phyloP scores from a whole-genome alignment of 306 rosid species.

The Cicer judaicum region DNA sequence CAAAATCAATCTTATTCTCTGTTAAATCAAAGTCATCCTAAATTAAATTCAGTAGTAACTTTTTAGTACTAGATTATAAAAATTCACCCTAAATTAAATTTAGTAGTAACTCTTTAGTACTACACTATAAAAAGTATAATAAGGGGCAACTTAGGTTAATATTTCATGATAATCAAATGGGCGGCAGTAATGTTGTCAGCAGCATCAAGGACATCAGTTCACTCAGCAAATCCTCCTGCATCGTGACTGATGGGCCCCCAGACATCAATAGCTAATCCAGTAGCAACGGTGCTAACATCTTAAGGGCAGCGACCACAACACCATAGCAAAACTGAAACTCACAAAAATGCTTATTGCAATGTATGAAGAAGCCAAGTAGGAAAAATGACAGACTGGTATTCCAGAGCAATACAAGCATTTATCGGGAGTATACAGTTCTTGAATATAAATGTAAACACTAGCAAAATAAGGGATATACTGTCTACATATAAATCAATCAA shows the following conservation, averaged over 20 bases:
- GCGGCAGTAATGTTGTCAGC: constrained; percentile 93
- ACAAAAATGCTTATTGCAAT: constrained; percentile 79
- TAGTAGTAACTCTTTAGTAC: neutral
- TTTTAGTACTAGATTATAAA: neutral
- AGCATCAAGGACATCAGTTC: constrained; percentile 90
- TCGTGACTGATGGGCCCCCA: constrained; percentile 87
- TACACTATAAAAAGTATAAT: neutral
- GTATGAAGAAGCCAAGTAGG: constrained; percentile 60
- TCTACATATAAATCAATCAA: neutral
- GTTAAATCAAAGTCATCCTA: too few relatives aligned
- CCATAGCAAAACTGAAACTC: constrained; percentile 83
- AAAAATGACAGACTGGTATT: constrained; percentile 75
- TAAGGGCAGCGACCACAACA: constrained; percentile 77
- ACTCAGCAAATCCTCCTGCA: constrained; percentile 88
- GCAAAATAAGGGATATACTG: neutral
- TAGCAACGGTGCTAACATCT: constrained; percentile 85
- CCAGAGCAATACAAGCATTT: constrained; percentile 55
- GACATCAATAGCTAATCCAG: constrained; percentile 85
- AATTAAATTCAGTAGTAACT: too few relatives aligned
- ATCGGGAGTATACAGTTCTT: neutral
- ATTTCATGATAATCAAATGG: constrained; percentile 44
- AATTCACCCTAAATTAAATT: too few relatives aligned
- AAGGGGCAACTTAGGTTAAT: neutral
- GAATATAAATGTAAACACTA: neutral
- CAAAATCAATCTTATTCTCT: too few relatives aligned